Evolutionary conservation across 2,329 filamentous ascomycete species (phyloP).

Genomic region (Colletotrichum liaoningense): DNA sequence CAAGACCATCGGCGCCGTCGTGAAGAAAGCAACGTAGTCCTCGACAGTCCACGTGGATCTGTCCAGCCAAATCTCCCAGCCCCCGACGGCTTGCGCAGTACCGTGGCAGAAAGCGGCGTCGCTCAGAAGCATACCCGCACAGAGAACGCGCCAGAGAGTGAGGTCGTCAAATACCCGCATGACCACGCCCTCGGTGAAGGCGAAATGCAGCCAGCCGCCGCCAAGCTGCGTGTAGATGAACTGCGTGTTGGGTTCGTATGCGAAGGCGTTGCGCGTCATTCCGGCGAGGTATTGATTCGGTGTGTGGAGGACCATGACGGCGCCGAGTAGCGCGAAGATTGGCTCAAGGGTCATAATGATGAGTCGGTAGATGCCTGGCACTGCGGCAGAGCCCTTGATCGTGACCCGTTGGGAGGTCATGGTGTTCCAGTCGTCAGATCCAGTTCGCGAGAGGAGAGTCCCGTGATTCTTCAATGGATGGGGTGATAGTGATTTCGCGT

Average conservation of each 20-base stretch:
- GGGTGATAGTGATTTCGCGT: background rate
- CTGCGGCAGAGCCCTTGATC: constrained; percentile 36
- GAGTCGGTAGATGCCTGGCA: constrained; percentile 47
- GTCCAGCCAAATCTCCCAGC: constrained; percentile 42
- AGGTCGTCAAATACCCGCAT: constrained; percentile 47
- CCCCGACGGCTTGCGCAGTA: constrained; percentile 47
- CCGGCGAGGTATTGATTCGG: constrained; percentile 43
- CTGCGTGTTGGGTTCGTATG: constrained; percentile 37
- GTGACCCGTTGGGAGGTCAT: background rate
- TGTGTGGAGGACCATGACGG: constrained; percentile 42
- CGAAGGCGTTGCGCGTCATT: constrained; percentile 42
- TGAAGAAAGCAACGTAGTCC: constrained; percentile 42
- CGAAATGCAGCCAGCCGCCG: constrained; percentile 49
- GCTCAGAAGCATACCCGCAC: constrained; percentile 49
- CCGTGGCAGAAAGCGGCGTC: constrained; percentile 45
- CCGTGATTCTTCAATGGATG: no score
- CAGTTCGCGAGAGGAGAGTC: no score
- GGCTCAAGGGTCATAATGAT: constrained; percentile 49
- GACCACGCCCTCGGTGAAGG: constrained; percentile 50
- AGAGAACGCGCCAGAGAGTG: constrained; percentile 48
- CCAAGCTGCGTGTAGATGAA: constrained; percentile 47
- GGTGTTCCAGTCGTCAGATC: background rate
- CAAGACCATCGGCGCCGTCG: constrained; percentile 43
- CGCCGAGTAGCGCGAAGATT: constrained; percentile 46
- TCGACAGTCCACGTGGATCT: constrained; percentile 43